Percentiles rank a stretch among this genome's conserved stretches.
Conservation (phyloP, 371 early-diverging fungal species). For the Choanephora cucurbitarum region DNA sequence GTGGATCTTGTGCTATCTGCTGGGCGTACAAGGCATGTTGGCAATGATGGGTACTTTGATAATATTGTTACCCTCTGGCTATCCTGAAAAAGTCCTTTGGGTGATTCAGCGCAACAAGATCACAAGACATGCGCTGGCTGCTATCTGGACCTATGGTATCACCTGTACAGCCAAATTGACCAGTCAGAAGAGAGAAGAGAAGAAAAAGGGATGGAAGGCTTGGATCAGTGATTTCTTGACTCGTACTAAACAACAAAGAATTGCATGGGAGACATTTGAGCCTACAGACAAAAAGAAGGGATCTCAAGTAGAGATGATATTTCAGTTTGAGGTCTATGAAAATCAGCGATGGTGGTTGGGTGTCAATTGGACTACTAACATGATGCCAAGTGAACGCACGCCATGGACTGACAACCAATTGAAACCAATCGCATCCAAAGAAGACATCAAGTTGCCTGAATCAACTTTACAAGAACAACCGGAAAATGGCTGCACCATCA, state of each 20-base stretch:
- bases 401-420: conserved; percentile 46
- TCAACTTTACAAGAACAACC: conserved; percentile 12
- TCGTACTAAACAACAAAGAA: conserved; percentile 24
- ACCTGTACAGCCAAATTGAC: conserved; percentile 11
- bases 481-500: conserved; percentile 19
- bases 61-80: conserved; percentile 30
- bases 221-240: conserved; percentile 4
- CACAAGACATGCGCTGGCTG: conserved; percentile 20
- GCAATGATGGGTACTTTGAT: conserved; percentile 24
- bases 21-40: conserved; percentile 24
- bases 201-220: neutral
- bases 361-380: conserved; percentile 49
- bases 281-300: conserved; percentile 10
- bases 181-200: too few relatives aligned
- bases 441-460: conserved; percentile 38
- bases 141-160: conserved; percentile 41
- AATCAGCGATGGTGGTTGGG: conserved; percentile 57
- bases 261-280: conserved; percentile 18
- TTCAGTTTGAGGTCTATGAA: conserved; percentile 51
- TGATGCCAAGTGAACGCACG: conserved; percentile 48
- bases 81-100: conserved; percentile 19
- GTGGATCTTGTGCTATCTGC: conserved; percentile 27
- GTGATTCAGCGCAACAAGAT: conserved; percentile 24
- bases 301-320: conserved; percentile 41
- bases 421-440: conserved; percentile 37